Evolutionary conservation across 2,329 filamentous ascomycete species (phyloP).

Genomic region (Diplodia corticola): DNA sequence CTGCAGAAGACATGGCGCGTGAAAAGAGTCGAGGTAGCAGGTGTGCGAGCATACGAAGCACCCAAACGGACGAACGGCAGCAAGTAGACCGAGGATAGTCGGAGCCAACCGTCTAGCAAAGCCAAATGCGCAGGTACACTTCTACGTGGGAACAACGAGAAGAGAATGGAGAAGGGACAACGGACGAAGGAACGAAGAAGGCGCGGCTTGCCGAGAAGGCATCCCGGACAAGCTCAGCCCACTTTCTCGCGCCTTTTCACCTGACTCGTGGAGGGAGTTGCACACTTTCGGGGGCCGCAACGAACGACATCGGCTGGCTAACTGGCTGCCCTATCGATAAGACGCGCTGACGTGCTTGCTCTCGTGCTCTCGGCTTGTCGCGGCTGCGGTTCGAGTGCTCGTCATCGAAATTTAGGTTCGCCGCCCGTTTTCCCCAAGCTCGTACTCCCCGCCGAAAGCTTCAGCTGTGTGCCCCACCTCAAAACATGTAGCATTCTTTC

Average conservation of each 20-base stretch:
- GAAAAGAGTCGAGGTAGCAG: constrained; percentile 9
- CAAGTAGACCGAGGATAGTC: neutral
- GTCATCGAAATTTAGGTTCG: constrained; percentile 15
- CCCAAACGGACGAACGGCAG: constrained; percentile 14
- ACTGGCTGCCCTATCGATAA: constrained; percentile 10
- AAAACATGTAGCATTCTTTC: neutral
- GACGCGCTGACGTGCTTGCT: neutral
- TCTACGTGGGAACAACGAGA: neutral
- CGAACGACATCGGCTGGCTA: constrained; percentile 13
- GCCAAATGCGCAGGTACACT: neutral
- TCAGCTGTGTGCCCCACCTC: neutral
- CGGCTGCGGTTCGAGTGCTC: neutral
- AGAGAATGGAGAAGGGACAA: neutral
- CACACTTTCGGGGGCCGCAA: neutral
- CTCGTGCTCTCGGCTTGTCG: neutral
- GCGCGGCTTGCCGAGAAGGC: neutral
- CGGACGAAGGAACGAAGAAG: neutral
- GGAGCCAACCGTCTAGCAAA: neutral
- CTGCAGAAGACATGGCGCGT: constrained; percentile 14
- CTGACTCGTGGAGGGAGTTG: neutral
- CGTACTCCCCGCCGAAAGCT: constrained; percentile 11
- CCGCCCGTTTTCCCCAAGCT: constrained; percentile 6
- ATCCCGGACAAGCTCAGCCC: constrained; percentile 3
- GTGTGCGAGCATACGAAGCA: constrained; percentile 10
- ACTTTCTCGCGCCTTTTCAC: constrained; percentile 21